Evolutionary conservation across 495 filamentous ascomycete genomes (phyloP), one percentile per base, ranked within the genome.

Genomic region (Penicillium verhagenii): DNA sequence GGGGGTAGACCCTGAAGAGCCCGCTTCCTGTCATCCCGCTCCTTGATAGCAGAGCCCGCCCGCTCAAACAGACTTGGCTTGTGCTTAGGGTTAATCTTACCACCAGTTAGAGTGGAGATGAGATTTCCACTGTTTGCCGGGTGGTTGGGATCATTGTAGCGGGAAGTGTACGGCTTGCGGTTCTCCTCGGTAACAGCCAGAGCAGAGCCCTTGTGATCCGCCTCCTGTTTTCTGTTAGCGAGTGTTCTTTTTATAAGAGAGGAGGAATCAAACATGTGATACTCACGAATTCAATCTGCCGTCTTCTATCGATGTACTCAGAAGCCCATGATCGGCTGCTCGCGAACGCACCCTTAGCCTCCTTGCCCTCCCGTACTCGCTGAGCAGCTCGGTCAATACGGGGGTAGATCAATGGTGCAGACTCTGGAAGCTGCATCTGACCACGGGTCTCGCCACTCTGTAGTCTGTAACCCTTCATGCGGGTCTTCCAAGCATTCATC

Each of bases 111-210:
- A 2, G 57, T 47, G 1, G 59, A 53, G 14, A 58, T 52, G 10
- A 61, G 25, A 9, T 47, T 52, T 16, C 59, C 59, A 37, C 37
- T 61, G 21, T 52, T 61, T n/a, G 52, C 51, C 0, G 59, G 51
- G 18, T 61, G 59, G n/a, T 52, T 52, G 8, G 59, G 54, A n/a
- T 61, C 59, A 26, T 52, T 61, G 23, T 49, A 61, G 9, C 59
- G 54, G 0, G 59, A 61, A 25, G 38, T 35, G 19, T 58, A 38
- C 6, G 37, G 19, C 8, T 29, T 16, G 5, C 50, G 25, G 9
- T 58, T 25, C 8, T 18, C 11, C 1, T 51, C n/a, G 5, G 47
- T 42, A 1, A 54, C 26, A 14, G 44, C 47, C 18, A 49, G 52
- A 21, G 51, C 35, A 7, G 51, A 50, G 8, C 52, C 54, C 11